These are phyloP conservation scores for Dictyostelium citrinum DNA, from an alignment of 78 protist species.

Conservation along the genomic window DNA sequence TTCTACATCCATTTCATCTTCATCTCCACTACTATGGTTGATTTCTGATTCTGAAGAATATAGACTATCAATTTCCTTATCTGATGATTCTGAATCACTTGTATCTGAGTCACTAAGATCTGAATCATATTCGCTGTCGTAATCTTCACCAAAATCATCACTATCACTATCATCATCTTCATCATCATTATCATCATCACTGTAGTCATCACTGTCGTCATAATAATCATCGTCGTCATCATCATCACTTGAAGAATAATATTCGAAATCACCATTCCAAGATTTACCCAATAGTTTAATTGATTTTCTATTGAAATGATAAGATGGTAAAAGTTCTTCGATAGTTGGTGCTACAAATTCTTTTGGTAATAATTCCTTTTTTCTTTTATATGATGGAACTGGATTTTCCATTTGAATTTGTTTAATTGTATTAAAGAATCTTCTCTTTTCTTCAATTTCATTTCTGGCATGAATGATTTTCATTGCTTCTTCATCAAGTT, in stretches of 20 bases:
- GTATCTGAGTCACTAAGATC: not conserved
- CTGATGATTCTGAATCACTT: not conserved
- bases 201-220: not conserved
- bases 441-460: slow-evolving; percentile 34
- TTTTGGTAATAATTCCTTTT: slow-evolving; percentile 1
- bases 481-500: slow-evolving; percentile 21
- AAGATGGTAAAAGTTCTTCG: slow-evolving; percentile 48
- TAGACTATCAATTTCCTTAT: not conserved
- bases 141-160: not conserved
- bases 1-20: not conserved
- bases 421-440: slow-evolving; percentile 4
- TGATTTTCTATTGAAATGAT: slow-evolving; percentile 8
- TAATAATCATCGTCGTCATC: not conserved
- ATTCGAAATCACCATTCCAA: slow-evolving; percentile 48
- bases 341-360: not conserved
- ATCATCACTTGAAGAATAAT: not conserved
- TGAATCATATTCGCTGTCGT: not conserved
- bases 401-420: slow-evolving; percentile 2
- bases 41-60: not conserved
- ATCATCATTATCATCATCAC: not conserved
- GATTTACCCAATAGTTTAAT: slow-evolving; percentile 32
- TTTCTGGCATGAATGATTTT: slow-evolving; percentile 6
- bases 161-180: not conserved
- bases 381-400: slow-evolving; percentile 4
- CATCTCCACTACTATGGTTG: not conserved